phyloP scores from a whole-genome alignment of 257 asterid genomes.

The Anisodus tanguticus region DNA sequence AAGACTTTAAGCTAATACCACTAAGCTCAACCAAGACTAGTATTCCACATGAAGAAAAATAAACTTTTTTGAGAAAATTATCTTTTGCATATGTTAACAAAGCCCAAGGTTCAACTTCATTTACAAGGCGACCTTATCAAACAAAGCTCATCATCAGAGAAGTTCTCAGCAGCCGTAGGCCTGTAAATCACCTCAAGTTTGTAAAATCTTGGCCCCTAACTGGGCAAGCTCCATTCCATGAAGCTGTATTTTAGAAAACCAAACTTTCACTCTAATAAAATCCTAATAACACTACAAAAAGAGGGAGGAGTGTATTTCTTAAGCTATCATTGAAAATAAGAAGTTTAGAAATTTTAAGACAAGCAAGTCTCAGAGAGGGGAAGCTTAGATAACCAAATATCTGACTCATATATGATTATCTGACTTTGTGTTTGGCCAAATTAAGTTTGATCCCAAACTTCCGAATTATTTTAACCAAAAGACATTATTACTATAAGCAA shows the following conservation, averaged over 20 bases:
- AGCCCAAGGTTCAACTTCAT: background rate
- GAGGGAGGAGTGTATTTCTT: constrained; percentile 15
- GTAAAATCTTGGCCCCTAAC: constrained; percentile 6
- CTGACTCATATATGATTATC: constrained; percentile 10
- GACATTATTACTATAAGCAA: background rate
- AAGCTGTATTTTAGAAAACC: constrained; percentile 1
- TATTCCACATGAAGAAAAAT: background rate
- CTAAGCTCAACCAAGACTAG: background rate
- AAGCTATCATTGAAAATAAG: background rate
- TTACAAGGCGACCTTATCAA: background rate
- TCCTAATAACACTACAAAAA: constrained; percentile 12
- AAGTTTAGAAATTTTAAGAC: background rate
- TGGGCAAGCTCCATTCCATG: constrained; percentile 3
- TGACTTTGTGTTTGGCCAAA: constrained; percentile 11
- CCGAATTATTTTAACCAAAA: background rate
- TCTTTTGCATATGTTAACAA: background rate
- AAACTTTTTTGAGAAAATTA: background rate
- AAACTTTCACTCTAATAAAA: background rate
- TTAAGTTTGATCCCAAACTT: constrained; percentile 3
- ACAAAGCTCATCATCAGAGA: constrained; percentile 7
- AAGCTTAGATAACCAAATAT: constrained; percentile 11
- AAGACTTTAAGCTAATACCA: background rate
- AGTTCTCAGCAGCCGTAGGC: background rate
- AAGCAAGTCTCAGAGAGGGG: background rate
- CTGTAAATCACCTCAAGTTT: background rate